A percentile compares a stretch with the other conserved stretches of the same genome.
These are phyloP conservation scores for Podaxis rugospora DNA, from an alignment of 768 basidiomycete genomes.

Conservation along the genomic window DNA sequence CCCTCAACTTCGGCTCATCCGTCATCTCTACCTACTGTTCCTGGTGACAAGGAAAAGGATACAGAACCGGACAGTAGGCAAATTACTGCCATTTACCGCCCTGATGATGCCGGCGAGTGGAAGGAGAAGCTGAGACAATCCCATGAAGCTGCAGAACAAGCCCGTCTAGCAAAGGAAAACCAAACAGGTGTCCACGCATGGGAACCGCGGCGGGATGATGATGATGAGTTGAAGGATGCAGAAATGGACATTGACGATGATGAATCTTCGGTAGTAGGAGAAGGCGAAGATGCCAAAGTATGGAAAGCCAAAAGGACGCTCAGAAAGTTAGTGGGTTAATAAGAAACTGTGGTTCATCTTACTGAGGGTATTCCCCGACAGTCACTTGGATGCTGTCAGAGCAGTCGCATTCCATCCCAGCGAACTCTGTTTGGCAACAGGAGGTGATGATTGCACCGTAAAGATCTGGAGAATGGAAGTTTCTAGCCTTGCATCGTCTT, in stretches of 20 bases:
- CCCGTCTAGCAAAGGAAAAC: conserved; percentile 36
- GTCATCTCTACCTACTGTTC: conserved; percentile 27
- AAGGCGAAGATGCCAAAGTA: conserved; percentile 64
- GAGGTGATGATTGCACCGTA: conserved; percentile 91
- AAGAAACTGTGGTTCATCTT: conserved; percentile 12
- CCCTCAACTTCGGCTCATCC: conserved; percentile 21
- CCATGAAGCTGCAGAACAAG: conserved; percentile 56
- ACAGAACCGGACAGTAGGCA: conserved; percentile 46
- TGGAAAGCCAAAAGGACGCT: conserved; percentile 88
- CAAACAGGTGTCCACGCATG: conserved; percentile 39
- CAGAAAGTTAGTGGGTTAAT: conserved; percentile 66
- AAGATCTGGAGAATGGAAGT: conserved; percentile 95
- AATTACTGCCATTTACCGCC: conserved; percentile 81
- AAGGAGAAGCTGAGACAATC: conserved; percentile 68
- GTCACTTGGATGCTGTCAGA: conserved; percentile 92
- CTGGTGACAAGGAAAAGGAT: conserved; percentile 41
- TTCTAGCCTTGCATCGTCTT: conserved; percentile 64
- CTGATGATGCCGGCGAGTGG: conserved; percentile 86
- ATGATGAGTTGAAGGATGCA: conserved; percentile 69
- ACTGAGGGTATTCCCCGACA: conserved; percentile 26
- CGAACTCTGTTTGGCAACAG: conserved; percentile 84
- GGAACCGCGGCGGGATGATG: conserved; percentile 51
- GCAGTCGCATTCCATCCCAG: conserved; percentile 87
- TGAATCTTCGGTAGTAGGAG: conserved; percentile 58
- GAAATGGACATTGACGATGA: conserved; percentile 65